Base-by-base conservation (phyloP, 768 basidiomycete genomes). In the Rhizopogon roseolus region DNA sequence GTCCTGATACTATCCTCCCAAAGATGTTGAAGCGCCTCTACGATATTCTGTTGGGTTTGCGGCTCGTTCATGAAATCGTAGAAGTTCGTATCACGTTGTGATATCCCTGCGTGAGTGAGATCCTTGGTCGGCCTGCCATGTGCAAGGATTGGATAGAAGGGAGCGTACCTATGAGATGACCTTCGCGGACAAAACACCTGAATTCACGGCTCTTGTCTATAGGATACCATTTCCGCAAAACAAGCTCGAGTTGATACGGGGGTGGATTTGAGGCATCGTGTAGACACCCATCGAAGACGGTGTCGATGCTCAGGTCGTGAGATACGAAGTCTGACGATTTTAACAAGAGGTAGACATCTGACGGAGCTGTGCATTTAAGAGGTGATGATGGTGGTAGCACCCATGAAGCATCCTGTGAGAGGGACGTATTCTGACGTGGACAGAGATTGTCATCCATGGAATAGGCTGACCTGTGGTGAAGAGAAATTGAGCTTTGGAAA, bases 401-500 rank as follows among this genome's bases (percentile, higher is more conserved):
- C 92, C 94, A 98, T 5, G 89, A 80, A 28, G 94, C 93, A 61
- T 98, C 96, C 93, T 94, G 57, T 16, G n/a, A 42, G 45, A 37
- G 29, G 25, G 44, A 16, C 10, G 14, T 11, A 22, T 39, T 17
- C 16, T 4, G 19, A 40, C 22, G 22, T 48, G 19, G 37, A 38
- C 8, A 4, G 55, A 2, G 13, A 27, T 17, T 10, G 28, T 19
- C 11, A 2, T 34, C 9, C 25, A 7, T 37, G 34, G 41, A 41
- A 49, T 17, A 62, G 39, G 61, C 76, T 53, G 55, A 89, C 94
- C 74, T 86, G 88, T 13, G 95, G 95, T n/a, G 91, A 86, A 6
- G 93, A 91, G 72, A 95, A 97, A 64, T 97, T 98, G 52, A 98
- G 82, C 71, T 98, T 98, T 0, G 95, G 94, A 66, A 98, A 98